Base-by-base conservation (phyloP, 192 early-diverging fungal species). In the Diversispora epigaea region DNA sequence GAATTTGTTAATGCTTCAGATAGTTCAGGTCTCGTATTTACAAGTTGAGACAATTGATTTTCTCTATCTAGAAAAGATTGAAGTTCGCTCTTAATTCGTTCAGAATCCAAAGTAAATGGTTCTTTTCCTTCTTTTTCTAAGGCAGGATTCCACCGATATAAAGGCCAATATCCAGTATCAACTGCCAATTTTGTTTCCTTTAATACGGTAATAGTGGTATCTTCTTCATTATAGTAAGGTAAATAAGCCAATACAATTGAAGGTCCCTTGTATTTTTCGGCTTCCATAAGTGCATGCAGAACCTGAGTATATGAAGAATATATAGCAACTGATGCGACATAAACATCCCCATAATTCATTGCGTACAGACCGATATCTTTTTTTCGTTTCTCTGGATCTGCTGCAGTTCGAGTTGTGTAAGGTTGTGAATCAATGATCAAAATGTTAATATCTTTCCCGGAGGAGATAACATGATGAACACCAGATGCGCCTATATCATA, bases 361-460 rank as follows among this genome's bases (percentile, higher is more conserved):
- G 94, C 95, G 76, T 95, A 96, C 40, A 98, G 85, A 73, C 95
- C 96, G 77, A 96, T 85, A 80, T 98, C 95, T 86, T 96, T 96
- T 88, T 96, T 95, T 68, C 85, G 85, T 79, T 88, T 85, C 54
- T 90, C 88, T 44, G 78, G 82, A 52, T 82, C 77, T 25, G 84
- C 81, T 5, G 70, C 74, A 41, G 84, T 79, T 12, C 84, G 84
- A 7, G 75, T 73, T 15, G 91, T 88, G 76, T 98, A 95, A 44
- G 91, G 85, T 67, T 90, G 86, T 0, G 94, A 95, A 76, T 98
- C 96, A 57, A 98, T 84, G 54, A 97, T 90, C 46, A 98, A 84
- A 82, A 98, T 87, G 81, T 96, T 97, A 77, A 98, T 84, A 81
- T 95, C 90, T 52, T 93, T 86, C 12, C 90, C 88, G 66, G 89